Evolutionary conservation across 176 grass and related monocot genomes (phyloP).

Genomic region (Triticum aestivum): DNA sequence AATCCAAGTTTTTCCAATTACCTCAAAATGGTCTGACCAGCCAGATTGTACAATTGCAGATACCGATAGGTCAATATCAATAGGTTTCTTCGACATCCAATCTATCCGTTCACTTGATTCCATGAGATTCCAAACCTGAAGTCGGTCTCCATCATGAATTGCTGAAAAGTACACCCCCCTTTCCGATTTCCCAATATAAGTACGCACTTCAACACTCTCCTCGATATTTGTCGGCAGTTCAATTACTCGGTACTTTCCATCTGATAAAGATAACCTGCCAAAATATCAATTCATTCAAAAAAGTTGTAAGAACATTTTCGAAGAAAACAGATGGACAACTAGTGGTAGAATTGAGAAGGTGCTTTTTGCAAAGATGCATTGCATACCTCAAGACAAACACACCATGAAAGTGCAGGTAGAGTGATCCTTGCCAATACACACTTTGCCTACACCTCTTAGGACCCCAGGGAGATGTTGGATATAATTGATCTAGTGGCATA

Average conservation of each 20-base stretch:
- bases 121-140: background rate
- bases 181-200: conserved; percentile 1
- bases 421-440: background rate
- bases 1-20: background rate
- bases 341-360: background rate
- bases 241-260: background rate
- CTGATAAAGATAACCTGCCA: background rate
- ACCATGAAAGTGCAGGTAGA: background rate
- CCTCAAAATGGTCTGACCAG: background rate
- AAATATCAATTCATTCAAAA: background rate
- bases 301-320: background rate
- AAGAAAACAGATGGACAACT: background rate
- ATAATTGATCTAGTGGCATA: background rate
- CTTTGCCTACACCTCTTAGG: background rate
- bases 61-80: background rate
- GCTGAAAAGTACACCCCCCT: conserved; percentile 4
- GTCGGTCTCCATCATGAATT: background rate
- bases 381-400: background rate
- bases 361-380: background rate
- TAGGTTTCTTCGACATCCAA: background rate
- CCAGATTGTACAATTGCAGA: background rate
- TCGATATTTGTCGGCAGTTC: background rate
- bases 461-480: background rate
- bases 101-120: background rate
- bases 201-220: background rate